Percentiles rank a stretch among this genome's conserved stretches.
Evolutionary conservation across 2,329 filamentous ascomycete genomes (phyloP).

Genomic region (Trichothecium roseum): DNA sequence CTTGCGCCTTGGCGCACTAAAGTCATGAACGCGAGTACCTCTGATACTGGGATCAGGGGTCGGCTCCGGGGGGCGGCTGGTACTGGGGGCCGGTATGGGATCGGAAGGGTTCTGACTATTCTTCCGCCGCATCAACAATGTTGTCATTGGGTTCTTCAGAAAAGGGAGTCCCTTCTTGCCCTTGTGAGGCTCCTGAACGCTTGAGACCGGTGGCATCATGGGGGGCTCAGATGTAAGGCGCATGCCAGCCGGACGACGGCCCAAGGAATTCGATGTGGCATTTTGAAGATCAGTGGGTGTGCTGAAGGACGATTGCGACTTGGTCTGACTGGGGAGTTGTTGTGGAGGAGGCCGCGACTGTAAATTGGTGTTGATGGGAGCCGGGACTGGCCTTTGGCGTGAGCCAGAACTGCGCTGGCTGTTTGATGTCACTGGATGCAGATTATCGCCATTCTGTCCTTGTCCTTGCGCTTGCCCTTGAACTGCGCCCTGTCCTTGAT

Average conservation of each 20-base stretch:
- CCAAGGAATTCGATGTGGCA: constrained; percentile 10
- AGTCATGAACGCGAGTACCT: constrained; percentile 55
- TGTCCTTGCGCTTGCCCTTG: neutral
- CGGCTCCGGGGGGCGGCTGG: constrained; percentile 29
- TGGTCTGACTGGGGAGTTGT: constrained; percentile 14
- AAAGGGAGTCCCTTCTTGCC: constrained; percentile 46
- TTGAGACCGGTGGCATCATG: constrained; percentile 15
- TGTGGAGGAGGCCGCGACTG: constrained; percentile 17
- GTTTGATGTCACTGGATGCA: neutral
- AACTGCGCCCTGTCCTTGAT: neutral
- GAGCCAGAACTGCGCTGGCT: neutral
- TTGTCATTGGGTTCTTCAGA: constrained; percentile 49
- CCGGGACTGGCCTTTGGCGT: constrained; percentile 5
- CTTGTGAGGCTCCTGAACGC: constrained; percentile 29
- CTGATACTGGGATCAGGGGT: constrained; percentile 53
- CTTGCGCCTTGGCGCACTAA: constrained; percentile 48
- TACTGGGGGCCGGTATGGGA: constrained; percentile 27
- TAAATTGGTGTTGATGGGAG: constrained; percentile 17
- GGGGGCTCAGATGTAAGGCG: constrained; percentile 28
- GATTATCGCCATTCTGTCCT: neutral
- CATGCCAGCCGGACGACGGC: constrained; percentile 32
- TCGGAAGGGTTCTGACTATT: constrained; percentile 38
- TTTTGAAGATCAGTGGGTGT: constrained; percentile 38
- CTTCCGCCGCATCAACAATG: constrained; percentile 45
- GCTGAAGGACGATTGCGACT: constrained; percentile 31